These are phyloP conservation scores for Lonicera japonica DNA, from an alignment of 129 eudicot genomes.

Conservation along the genomic window DNA sequence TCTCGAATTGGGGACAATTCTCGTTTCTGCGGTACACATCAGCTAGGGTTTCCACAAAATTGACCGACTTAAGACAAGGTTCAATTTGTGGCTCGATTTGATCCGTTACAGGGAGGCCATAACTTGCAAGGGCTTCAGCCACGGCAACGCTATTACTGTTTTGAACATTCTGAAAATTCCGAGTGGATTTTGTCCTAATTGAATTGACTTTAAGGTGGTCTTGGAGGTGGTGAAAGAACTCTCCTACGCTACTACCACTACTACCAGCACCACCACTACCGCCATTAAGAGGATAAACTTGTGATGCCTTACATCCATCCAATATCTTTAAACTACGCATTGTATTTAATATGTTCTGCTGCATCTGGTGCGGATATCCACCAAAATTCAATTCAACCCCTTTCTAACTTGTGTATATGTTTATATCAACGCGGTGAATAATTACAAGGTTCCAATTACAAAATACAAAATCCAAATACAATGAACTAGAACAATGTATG, in stretches of 20 bases:
- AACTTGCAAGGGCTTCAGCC: conserved; percentile 27
- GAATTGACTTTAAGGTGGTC: conserved; percentile 49
- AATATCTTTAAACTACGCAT: conserved; percentile 47
- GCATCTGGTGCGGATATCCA: conserved; percentile 28
- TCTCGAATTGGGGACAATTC: conserved; percentile 31
- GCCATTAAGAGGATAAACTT: conserved; percentile 24
- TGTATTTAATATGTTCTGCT: conserved; percentile 29
- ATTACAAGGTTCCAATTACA: no score
- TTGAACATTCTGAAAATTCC: conserved; percentile 19
- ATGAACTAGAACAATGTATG: not conserved
- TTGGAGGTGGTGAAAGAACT: conserved; percentile 44
- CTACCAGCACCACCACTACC: conserved; percentile 14
- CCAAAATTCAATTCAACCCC: not conserved
- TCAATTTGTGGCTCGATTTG: conserved; percentile 51
- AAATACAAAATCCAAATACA: no score
- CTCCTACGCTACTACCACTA: conserved; percentile 44
- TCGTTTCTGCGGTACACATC: conserved; percentile 38
- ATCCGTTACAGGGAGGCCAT: conserved; percentile 42
- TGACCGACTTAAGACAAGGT: conserved; percentile 33
- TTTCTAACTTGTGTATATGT: no score
- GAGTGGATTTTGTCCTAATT: conserved; percentile 28
- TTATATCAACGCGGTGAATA: no score
- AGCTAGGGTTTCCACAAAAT: conserved; percentile 45
- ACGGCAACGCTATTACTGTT: conserved; percentile 2
- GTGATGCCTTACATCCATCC: conserved; percentile 39